Base-by-base conservation (phyloP, 2,329 filamentous ascomycete species). In the Neonectria magnoliae region DNA sequence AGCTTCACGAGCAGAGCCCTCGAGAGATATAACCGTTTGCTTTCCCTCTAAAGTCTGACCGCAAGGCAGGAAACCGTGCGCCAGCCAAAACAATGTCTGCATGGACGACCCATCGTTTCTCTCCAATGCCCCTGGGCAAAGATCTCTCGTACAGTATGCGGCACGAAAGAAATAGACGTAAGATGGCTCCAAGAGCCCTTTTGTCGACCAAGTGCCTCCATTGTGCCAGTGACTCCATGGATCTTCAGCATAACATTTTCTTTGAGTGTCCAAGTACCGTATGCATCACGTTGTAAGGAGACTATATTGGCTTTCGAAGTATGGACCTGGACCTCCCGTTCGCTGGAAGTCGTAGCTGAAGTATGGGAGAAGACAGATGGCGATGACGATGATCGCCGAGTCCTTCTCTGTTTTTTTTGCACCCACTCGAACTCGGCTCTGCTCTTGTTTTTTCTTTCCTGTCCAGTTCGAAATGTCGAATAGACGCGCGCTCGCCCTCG, bases 161-260 rank as follows among this genome's bases (percentile, higher is more conserved):
- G 62, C 36, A 64, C 62, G 29, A 64, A 64, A 1, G 62, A 64
- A 11, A 64, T 47, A 5, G 57, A 52, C 27, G 62, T 60, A 5
- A 64, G 48, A 22, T 57, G 60, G 16, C 62, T 64, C 62, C 62
- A 64, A 11, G 57, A 61, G 29, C 62, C 57, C 38, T 61, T 64
- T 41, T 64, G 57, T 3, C 62, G 47, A 7, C 62, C 62, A 41
- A 64, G 57, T 5, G 27, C 29, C 13, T 64, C 33, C 22, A 64
- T 57, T 2, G 41, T 57, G 5, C 57, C 52, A 9, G 62, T 64
- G 6, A 50, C 14, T 7, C 62, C 62, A 25, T 61, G 38, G 3
- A 64, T 42, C 8, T 42, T 48, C 13, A 31, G 31, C 41, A 48
- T 31, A 20, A 20, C 6, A n/a, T 36, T 48, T 9, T 52, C 20